These are phyloP conservation scores for Mimosa pudica DNA, from an alignment of 306 rosid species.

Conservation along the genomic window DNA sequence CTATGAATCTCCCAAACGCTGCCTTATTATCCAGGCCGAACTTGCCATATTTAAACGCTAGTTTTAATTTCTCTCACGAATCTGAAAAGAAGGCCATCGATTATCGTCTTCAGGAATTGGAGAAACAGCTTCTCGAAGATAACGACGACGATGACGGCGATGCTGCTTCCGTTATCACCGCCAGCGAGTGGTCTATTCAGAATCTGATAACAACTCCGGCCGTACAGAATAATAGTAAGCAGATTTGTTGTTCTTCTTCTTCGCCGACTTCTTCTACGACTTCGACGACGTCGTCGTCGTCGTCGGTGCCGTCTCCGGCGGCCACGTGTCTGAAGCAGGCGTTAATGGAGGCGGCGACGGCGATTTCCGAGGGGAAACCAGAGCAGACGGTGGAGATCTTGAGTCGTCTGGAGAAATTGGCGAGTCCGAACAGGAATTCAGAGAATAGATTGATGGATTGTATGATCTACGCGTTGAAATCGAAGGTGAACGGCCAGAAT, in stretches of 20 bases:
- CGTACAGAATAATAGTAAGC: constrained; percentile 43
- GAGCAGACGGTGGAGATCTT: constrained; percentile 70
- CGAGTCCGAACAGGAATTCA: constrained; percentile 43
- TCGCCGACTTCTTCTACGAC: constrained; percentile 77
- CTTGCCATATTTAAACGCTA: constrained; percentile 4
- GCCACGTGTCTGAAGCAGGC: constrained; percentile 54
- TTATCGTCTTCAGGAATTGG: constrained; percentile 68
- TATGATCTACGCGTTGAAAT: constrained; percentile 69
- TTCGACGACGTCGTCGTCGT: constrained; percentile 56
- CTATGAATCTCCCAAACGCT: constrained; percentile 29
- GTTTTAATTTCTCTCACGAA: constrained; percentile 32
- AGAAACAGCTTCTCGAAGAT: constrained; percentile 81
- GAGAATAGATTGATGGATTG: constrained; percentile 52
- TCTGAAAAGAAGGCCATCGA: constrained; percentile 62
- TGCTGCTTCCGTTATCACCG: constrained; percentile 63
- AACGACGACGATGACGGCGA: constrained; percentile 69
- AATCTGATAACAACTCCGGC: constrained; percentile 55
- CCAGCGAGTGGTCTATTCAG: constrained; percentile 76
- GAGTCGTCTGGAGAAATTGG: constrained; percentile 39
- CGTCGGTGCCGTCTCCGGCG: constrained; percentile 67
- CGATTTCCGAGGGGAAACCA: constrained; percentile 69
- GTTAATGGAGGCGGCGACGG: constrained; percentile 76
- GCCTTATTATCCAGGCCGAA: constrained; percentile 10
- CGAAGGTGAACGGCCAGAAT: constrained; percentile 45
- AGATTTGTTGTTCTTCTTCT: constrained; percentile 60